These are phyloP conservation scores for Globisporangium cylindrosporum DNA, from an alignment of 352 stramenopile genomes.

Conservation along the genomic window DNA sequence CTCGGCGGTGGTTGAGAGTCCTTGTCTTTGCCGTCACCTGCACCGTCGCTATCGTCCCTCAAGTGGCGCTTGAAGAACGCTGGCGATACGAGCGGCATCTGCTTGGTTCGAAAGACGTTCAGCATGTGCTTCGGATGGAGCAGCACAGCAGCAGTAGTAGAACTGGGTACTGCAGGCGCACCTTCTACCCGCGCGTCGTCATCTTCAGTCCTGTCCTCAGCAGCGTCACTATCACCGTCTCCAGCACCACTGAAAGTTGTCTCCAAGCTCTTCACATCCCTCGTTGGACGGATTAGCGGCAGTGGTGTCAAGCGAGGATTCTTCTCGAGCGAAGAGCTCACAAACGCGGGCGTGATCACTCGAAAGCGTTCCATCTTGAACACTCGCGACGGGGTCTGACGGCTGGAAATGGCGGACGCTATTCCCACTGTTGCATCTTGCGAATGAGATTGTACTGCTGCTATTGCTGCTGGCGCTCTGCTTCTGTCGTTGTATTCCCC, in stretches of 20 bases:
- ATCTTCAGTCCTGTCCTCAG: neutral
- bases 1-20: constrained; percentile 7
- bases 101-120: constrained; percentile 58
- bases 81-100: constrained; percentile 61
- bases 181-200: neutral
- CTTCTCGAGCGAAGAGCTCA: constrained; percentile 5
- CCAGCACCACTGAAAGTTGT: neutral
- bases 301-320: neutral
- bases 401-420: constrained; percentile 28
- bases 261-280: neutral
- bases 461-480: neutral
- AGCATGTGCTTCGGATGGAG: constrained; percentile 67
- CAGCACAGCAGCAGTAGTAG: constrained; percentile 21
- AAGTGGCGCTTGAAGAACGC: constrained; percentile 55
- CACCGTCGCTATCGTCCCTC: constrained; percentile 19
- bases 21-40: neutral
- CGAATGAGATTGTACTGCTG: neutral
- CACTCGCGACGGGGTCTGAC: constrained; percentile 37
- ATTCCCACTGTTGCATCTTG: constrained; percentile 18
- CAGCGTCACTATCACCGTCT: neutral
- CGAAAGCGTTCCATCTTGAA: constrained; percentile 74
- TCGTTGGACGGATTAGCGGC: constrained; percentile 10
- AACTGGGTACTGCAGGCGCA: neutral
- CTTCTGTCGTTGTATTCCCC: neutral
- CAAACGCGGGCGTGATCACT: constrained; percentile 53